phyloP scores from a whole-genome alignment of 2,329 filamentous ascomycete genomes.

The Tolypocladium amazonense region DNA sequence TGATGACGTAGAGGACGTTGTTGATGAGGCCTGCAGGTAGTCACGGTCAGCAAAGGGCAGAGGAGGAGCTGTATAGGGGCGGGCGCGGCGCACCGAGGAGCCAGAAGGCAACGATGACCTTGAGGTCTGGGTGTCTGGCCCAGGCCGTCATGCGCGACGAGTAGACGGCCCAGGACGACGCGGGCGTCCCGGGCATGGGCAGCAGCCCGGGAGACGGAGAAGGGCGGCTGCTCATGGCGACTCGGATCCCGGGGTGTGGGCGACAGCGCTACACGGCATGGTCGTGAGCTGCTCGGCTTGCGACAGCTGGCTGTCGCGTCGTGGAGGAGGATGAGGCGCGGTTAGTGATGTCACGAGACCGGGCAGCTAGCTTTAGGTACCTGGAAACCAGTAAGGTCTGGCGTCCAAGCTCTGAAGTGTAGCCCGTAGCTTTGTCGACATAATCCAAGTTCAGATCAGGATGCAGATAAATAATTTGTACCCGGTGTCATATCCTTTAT shows the following conservation, averaged over 20 bases:
- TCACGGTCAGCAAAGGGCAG: slow-evolving; percentile 3
- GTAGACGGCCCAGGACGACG: slow-evolving; percentile 66
- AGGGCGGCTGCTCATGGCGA: slow-evolving; percentile 24
- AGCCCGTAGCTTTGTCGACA: too few species aligned
- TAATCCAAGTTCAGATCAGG: too few species aligned
- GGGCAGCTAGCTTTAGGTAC: too few species aligned
- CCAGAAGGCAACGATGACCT: slow-evolving; percentile 80
- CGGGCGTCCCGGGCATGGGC: slow-evolving; percentile 46
- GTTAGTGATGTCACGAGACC: neutral
- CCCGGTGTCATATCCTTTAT: neutral
- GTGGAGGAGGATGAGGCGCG: neutral
- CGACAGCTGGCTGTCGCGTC: neutral
- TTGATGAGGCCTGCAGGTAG: slow-evolving; percentile 53
- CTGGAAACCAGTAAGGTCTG: too few species aligned
- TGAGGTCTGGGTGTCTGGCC: slow-evolving; percentile 56
- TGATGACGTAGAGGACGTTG: slow-evolving; percentile 95
- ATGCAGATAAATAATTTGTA: too few species aligned
- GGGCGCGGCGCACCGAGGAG: slow-evolving; percentile 58
- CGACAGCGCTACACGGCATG: neutral
- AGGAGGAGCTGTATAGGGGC: too few species aligned
- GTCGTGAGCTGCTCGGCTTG: neutral
- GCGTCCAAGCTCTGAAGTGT: too few species aligned
- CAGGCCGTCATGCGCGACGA: slow-evolving; percentile 51
- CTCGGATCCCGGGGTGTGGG: neutral
- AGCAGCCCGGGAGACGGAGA: slow-evolving; percentile 35